Base-by-base conservation (phyloP, 768 basidiomycete genomes). In the Lepiota brunneoincarnata region DNA sequence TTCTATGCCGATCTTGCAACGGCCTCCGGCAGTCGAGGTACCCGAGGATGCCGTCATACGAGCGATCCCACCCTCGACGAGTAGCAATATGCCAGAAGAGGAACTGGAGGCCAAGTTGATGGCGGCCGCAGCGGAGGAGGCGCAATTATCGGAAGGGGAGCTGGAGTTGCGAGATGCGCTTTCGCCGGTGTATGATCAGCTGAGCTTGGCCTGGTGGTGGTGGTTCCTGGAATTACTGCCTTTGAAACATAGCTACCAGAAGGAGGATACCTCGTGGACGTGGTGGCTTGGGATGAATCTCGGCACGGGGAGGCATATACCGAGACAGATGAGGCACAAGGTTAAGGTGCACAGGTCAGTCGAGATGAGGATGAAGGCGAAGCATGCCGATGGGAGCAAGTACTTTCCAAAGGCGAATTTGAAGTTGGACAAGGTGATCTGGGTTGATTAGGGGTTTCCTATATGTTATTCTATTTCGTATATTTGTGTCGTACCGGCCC, bases 211-310 rank as follows among this genome's bases (percentile, higher is more conserved):
- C 23, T 69, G 58, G 42, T 39, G 20, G 0, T 91, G 90, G 89
- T 91, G 89, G 90, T 51, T 82, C 28, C 69, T 91, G 35, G 90
- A 92, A 63, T 2, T 80, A 6, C 34, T 83, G 9, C 84, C 81
- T 1, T 44, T 79, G 53, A 67, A 64, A 40, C 71, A 73, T 15
- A 66, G 66, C 17, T 72, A 66, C 51, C 76, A 76, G 64, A 62
- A 61, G 50, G 62, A 60, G 1, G 60, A 72, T 47, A 61, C 67
- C 12, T 46, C 54, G 9, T 74, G 72, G 74, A 56, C 26, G 20
- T 54, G 59, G n/a, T 54, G 56, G 39, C 51, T 66, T 21, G 53
- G 61, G 11, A 59, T 53, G 51, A 78, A 79, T 56, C 10, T 73
- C 39, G 78, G 75, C 0, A 34, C 55, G 3, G 73, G 72, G n/a